Percentiles rank a stretch among this genome's conserved stretches.
Evolutionary conservation across 371 early-diverging fungal genomes (phyloP).

Genomic region (Syncephalastrum sp.): DNA sequence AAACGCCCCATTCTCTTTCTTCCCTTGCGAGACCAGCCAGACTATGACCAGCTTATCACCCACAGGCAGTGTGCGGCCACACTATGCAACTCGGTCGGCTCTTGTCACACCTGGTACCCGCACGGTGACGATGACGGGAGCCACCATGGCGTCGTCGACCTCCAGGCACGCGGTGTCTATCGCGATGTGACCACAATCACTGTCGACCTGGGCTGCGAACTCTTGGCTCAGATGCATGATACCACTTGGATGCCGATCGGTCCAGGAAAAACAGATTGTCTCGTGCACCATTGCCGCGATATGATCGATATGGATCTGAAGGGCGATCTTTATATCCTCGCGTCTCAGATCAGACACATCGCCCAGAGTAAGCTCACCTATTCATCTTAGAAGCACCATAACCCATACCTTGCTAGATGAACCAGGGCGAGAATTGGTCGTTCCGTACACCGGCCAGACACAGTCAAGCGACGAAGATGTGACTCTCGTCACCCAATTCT

Average conservation of each 20-base stretch:
- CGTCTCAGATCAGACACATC: constrained; percentile 25
- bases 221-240: constrained; percentile 18
- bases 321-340: constrained; percentile 30
- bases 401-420: constrained; percentile 11
- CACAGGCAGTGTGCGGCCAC: constrained; percentile 16
- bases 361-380: constrained; percentile 21
- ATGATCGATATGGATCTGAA: constrained; percentile 29
- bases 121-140: constrained; percentile 7
- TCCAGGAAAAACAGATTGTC: constrained; percentile 26
- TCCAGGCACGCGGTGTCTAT: constrained; percentile 30
- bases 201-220: constrained; percentile 33
- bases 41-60: constrained; percentile 5
- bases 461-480: constrained; percentile 24
- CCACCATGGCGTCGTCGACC: constrained; percentile 4
- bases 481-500: constrained; percentile 59
- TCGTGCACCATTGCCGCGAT: constrained; percentile 25
- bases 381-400: background rate
- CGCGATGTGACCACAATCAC: constrained; percentile 35
- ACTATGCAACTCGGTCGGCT: constrained; percentile 6
- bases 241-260: constrained; percentile 28
- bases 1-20: background rate
- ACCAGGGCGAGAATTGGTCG: constrained; percentile 6
- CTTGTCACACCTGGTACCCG: constrained; percentile 9
- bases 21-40: constrained; percentile 13
- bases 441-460: constrained; percentile 5